A percentile compares a stretch with the other conserved stretches of the same genome.
Conservation (phyloP, 441 rosid genomes). For the Gossypium davidsonii region DNA sequence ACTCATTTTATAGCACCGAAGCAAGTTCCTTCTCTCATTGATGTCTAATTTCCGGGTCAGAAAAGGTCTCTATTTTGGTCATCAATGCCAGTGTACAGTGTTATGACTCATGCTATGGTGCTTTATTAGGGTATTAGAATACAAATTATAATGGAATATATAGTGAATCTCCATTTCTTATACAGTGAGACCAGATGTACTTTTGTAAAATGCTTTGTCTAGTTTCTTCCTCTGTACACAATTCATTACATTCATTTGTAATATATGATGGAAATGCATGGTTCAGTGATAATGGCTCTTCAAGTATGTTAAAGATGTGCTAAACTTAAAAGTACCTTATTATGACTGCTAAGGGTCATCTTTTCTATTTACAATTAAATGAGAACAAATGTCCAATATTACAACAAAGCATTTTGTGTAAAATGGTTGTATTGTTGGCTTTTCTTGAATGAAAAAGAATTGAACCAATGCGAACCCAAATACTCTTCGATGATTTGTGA, state of each 20-base stretch:
- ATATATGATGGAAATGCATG: slow-evolving; percentile 9
- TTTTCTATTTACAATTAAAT: not conserved
- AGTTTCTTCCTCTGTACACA: not conserved
- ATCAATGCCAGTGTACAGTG: slow-evolving; percentile 24
- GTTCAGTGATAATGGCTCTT: slow-evolving; percentile 4
- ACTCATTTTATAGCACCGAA: slow-evolving; percentile 80
- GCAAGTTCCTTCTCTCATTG: slow-evolving; percentile 65
- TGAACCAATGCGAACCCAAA: not conserved
- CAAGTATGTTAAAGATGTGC: not conserved
- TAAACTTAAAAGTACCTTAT: not conserved
- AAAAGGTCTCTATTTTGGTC: slow-evolving; percentile 15
- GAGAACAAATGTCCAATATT: not conserved
- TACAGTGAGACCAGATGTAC: not conserved
- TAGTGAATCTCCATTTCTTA: not conserved
- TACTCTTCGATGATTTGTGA: not conserved
- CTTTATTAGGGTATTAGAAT: not conserved
- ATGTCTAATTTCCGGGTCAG: slow-evolving; percentile 8
- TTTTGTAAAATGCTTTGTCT: slow-evolving; percentile 16
- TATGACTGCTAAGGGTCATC: not conserved
- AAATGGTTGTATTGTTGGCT: not conserved
- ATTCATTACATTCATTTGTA: slow-evolving; percentile 17
- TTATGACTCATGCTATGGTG: not conserved
- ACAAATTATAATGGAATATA: slow-evolving; percentile 4
- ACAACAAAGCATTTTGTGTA: not conserved
- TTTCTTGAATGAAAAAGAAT: not conserved